These are phyloP conservation scores for Dorcoceras hygrometricum DNA, from an alignment of 257 asterid species.

Conservation along the genomic window DNA sequence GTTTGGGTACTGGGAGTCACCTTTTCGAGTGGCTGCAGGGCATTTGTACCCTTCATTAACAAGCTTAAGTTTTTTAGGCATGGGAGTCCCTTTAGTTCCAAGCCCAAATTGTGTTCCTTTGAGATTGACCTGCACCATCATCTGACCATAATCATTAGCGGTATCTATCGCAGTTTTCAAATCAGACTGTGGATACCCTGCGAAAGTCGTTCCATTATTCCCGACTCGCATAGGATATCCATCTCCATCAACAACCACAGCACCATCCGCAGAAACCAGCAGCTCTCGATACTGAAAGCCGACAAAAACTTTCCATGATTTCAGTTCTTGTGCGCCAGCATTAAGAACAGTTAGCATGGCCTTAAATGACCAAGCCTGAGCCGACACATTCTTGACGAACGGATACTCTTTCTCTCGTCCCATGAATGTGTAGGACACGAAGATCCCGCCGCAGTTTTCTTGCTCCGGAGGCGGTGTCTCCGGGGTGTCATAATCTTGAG, in stretches of 20 bases:
- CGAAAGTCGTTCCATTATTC: constrained; percentile 63
- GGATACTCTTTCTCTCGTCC: constrained; percentile 83
- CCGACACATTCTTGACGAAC: constrained; percentile 60
- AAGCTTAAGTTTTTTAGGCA: constrained; percentile 73
- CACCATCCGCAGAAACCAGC: constrained; percentile 77
- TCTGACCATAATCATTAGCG: constrained; percentile 64
- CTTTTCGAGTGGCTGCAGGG: constrained; percentile 50
- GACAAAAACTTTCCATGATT: constrained; percentile 60
- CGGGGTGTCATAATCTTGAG: constrained; percentile 46
- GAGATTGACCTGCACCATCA: constrained; percentile 50
- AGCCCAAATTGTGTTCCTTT: constrained; percentile 81
- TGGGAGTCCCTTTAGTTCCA: constrained; percentile 39
- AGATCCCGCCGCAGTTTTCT: constrained; percentile 62
- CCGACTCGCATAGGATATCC: constrained; percentile 54
- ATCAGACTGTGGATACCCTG: constrained; percentile 72
- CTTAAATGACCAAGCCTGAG: constrained; percentile 83
- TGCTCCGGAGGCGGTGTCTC: constrained; percentile 47
- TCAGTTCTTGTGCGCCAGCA: constrained; percentile 60
- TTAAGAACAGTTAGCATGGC: constrained; percentile 48
- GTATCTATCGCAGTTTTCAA: constrained; percentile 89
- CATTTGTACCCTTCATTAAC: constrained; percentile 72
- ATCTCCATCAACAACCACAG: constrained; percentile 49
- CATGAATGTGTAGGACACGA: constrained; percentile 48
- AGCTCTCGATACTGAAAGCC: constrained; percentile 72
- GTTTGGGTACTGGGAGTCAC: constrained; percentile 11